A percentile compares a stretch with the other conserved stretches of the same genome.
Evolutionary conservation across 169 alveolate genomes (phyloP).

Genomic region (Plasmodium vinckei): DNA sequence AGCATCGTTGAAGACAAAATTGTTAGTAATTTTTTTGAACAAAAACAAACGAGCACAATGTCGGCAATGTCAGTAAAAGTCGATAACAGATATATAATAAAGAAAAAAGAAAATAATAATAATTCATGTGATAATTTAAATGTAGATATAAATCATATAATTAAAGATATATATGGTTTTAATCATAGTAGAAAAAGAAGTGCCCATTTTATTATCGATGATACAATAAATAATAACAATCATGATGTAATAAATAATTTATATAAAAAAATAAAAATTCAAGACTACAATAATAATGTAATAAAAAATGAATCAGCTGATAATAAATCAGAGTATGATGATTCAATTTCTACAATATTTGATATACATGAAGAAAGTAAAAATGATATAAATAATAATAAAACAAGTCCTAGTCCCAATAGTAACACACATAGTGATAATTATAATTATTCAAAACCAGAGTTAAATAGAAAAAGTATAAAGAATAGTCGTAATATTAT

Average conservation of each 20-base stretch:
- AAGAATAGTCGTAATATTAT: not conserved
- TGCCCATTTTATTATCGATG: constrained; percentile 59
- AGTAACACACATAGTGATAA: too few relatives aligned
- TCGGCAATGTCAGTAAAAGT: constrained; percentile 66
- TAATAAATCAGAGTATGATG: not conserved
- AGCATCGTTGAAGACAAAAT: too few relatives aligned
- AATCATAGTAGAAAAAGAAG: constrained; percentile 57
- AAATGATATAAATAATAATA: not conserved
- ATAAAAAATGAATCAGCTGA: constrained; percentile 3
- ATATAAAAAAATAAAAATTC: constrained; percentile 48
- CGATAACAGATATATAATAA: constrained; percentile 61
- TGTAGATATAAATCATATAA: constrained; percentile 60
- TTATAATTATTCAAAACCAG: too few relatives aligned
- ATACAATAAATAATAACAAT: constrained; percentile 4
- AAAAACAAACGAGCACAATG: constrained; percentile 7
- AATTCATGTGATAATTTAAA: constrained; percentile 29
- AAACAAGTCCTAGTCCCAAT: not conserved
- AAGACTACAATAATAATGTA: constrained; percentile 5
- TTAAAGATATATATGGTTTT: constrained; percentile 61
- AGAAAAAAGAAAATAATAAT: constrained; percentile 19
- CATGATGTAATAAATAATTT: constrained; percentile 21
- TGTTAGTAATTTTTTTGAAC: too few relatives aligned
- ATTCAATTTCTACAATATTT: not conserved
- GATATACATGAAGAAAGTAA: not conserved
- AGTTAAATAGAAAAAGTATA: too few relatives aligned